Base-by-base conservation (phyloP, 2,329 filamentous ascomycete species). In the Nothophoma quercina region DNA sequence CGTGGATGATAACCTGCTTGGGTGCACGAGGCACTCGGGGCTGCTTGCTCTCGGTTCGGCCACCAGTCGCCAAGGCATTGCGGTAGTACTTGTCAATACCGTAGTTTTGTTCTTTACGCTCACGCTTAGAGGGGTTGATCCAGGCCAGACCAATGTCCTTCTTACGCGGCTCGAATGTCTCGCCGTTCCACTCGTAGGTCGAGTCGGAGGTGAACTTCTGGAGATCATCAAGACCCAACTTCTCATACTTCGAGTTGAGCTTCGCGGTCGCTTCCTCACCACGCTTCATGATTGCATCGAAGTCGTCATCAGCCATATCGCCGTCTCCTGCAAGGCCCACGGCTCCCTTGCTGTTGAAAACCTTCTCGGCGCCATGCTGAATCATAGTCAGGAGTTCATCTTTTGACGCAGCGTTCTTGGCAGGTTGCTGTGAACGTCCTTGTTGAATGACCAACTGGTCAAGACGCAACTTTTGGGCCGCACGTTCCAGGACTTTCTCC, bases 1-100 rank as follows among this genome's bases (percentile, higher is more conserved):
- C 95, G 67, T 98, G 93, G 32, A 96, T 89, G 4, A 87, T 81
- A 44, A 96, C 86, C 72, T 99, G 95, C 77, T 96, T 96, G 0
- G 95, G 95, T 8, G 95, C 91, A 49, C 93, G 87, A n/a, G 95
- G 96, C 16, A 95, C 91, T 77, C 96, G 96, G 7, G 93, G 93
- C 75, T 97, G 97, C 21, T 90, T 84, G 57, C 97, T 92, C 30
- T 91, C 87, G 19, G 87, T 88, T 36, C 87, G 84, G 28, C 88
- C 86, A 74, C 91, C 87, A 45, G 90, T 95, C 65, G 90, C 89
- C 69, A 99, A 84, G 8, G 92, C 91, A 67, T 96, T 88, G 61
- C 93, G 89, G 78, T 98, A 99, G 78, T 99, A 99, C 75, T 97
- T 96, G 74, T 99, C 96, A 80, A 99, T 96, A 0, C 93, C 97